A percentile compares a stretch with the other conserved stretches of the same genome.
Evolutionary conservation across 768 basidiomycete genomes (phyloP).

Genomic region (Leucosporidium creatinivorum): DNA sequence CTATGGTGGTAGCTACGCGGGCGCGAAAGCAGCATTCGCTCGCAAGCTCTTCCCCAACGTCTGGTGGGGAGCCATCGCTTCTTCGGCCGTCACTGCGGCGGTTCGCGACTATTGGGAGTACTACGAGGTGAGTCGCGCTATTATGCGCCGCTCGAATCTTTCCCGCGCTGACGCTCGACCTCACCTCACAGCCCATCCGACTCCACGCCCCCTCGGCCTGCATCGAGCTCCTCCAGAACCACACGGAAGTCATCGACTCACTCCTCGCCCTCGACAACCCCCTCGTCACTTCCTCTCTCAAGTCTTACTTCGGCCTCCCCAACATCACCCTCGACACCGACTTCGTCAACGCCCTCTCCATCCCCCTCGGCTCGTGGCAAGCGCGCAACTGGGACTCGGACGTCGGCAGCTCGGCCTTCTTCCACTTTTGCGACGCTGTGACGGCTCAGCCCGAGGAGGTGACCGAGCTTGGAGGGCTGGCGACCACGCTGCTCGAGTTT

Average conservation of each 20-base stretch:
- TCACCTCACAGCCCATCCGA: constrained; percentile 24
- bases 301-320: constrained; percentile 66
- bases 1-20: constrained; percentile 66
- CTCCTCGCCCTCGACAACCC: constrained; percentile 49
- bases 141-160: constrained; percentile 37
- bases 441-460: neutral
- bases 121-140: constrained; percentile 65
- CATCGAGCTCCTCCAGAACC: constrained; percentile 20
- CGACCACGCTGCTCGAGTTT: neutral
- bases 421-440: constrained; percentile 50
- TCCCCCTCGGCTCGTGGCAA: constrained; percentile 69
- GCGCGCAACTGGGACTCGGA: constrained; percentile 76
- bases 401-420: constrained; percentile 57
- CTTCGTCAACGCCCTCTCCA: constrained; percentile 64
- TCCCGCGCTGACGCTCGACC: constrained; percentile 35
- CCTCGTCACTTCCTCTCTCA: constrained; percentile 51
- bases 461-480: constrained; percentile 26
- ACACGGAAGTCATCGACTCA: constrained; percentile 55
- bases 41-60: constrained; percentile 74
- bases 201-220: constrained; percentile 7
- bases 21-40: constrained; percentile 89
- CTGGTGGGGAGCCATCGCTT: constrained; percentile 83
- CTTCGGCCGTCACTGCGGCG: constrained; percentile 85
- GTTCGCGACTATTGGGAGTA: constrained; percentile 76
- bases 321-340: constrained; percentile 66